phyloP scores from a whole-genome alignment of 2,329 filamentous ascomycete species.

The Cladosporium colombiae region DNA sequence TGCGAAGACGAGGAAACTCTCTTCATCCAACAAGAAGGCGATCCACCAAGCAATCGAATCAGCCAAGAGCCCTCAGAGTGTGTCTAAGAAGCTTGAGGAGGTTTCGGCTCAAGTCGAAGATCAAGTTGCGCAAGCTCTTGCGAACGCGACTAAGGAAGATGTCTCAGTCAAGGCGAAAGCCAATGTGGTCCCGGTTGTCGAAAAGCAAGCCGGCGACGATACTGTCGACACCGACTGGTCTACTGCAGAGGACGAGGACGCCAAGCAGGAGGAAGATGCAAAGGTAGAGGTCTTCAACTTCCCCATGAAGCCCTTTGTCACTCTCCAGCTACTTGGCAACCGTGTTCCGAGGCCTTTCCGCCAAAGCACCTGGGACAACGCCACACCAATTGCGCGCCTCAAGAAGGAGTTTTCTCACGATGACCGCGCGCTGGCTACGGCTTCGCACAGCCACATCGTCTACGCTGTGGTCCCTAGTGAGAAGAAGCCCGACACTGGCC shows the following conservation, averaged over 20 bases:
- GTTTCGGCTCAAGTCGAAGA: conserved; percentile 62
- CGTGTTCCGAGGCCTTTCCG: conserved; percentile 15
- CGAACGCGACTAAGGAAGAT: conserved; percentile 42
- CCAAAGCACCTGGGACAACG: conserved; percentile 45
- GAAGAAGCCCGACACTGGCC: conserved; percentile 74
- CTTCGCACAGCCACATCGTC: conserved; percentile 86
- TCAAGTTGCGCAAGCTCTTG: conserved; percentile 66
- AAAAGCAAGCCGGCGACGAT: conserved; percentile 54
- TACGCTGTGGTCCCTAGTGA: conserved; percentile 72
- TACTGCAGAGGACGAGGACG: conserved; percentile 74
- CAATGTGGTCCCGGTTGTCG: conserved; percentile 24
- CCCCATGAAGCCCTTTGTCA: conserved; percentile 93
- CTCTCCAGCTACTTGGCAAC: conserved; percentile 66
- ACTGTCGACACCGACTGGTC: conserved; percentile 74
- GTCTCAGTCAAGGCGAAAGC: conserved; percentile 45
- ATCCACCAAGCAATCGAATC: conserved; percentile 23
- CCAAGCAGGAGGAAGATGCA: conserved; percentile 66
- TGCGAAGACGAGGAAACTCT: conserved; percentile 41
- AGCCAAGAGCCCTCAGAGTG: conserved; percentile 56
- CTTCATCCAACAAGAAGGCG: conserved; percentile 21
- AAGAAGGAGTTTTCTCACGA: conserved; percentile 99
- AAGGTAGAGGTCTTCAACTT: conserved; percentile 84
- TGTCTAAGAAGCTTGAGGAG: conserved; percentile 68
- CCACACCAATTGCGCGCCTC: conserved; percentile 73
- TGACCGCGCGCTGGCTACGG: conserved; percentile 87